Conservation (phyloP, 1,284 basidiomycete species). For the Ganoderma resinaceum region DNA sequence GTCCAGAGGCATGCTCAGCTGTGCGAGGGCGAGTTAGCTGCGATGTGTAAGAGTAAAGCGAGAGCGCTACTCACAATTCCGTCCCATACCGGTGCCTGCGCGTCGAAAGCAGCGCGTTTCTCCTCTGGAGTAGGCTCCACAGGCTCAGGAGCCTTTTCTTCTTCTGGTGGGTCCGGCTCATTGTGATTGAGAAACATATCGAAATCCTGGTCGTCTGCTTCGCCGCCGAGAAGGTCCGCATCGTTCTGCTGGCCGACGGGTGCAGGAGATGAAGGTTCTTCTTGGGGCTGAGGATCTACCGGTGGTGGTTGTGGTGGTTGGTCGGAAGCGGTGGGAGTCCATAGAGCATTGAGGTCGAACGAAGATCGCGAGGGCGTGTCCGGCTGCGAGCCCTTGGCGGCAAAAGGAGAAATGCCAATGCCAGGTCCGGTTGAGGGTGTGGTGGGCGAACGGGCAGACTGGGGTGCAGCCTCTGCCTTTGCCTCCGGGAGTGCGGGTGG, state of each 20-base stretch:
- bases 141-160: conserved; percentile 45
- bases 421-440: conserved; percentile 37
- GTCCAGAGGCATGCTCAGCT: conserved; percentile 83
- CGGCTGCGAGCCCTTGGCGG: conserved; percentile 48
- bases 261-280: conserved; percentile 28
- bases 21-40: conserved; percentile 8
- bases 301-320: conserved; percentile 16
- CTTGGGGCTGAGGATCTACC: conserved; percentile 32
- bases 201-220: conserved; percentile 77
- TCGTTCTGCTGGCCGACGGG: conserved; percentile 46
- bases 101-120: conserved; percentile 55
- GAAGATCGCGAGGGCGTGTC: conserved; percentile 53
- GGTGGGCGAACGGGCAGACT: conserved; percentile 28
- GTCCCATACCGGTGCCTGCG: conserved; percentile 66
- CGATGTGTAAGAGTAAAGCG: background rate
- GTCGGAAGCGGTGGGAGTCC: conserved; percentile 45
- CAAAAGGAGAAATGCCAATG: conserved; percentile 58
- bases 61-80: conserved; percentile 63
- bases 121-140: conserved; percentile 34
- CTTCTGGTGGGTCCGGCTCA: conserved; percentile 58
- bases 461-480: conserved; percentile 25
- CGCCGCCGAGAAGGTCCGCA: conserved; percentile 45
- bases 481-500: conserved; percentile 17
- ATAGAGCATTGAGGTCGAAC: conserved; percentile 76
- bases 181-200: conserved; percentile 81